These are phyloP conservation scores for Jaltomata sinuosa DNA, from an alignment of 257 asterid genomes.

Conservation along the genomic window DNA sequence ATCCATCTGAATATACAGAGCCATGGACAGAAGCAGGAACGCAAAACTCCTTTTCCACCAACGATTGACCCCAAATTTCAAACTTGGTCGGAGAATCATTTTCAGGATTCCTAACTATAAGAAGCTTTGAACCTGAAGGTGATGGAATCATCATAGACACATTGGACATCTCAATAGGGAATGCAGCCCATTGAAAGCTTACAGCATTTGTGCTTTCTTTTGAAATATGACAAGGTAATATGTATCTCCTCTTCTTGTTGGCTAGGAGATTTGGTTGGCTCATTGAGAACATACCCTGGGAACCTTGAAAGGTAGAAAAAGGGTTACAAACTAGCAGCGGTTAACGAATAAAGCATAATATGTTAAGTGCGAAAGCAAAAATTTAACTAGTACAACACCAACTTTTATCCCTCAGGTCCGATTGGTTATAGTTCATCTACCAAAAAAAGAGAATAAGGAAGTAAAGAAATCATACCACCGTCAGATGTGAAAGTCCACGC, in stretches of 20 bases:
- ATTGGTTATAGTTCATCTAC: not conserved
- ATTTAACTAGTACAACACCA: not conserved
- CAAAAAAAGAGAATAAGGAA: not conserved
- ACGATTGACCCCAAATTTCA: slow-evolving; percentile 81
- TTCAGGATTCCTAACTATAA: slow-evolving; percentile 67
- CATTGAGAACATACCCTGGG: slow-evolving; percentile 64
- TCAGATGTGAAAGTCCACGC: slow-evolving; percentile 79
- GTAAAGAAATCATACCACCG: slow-evolving; percentile 28
- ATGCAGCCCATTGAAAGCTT: slow-evolving; percentile 80
- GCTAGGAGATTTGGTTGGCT: slow-evolving; percentile 75
- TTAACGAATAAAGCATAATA: not conserved
- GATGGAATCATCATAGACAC: slow-evolving; percentile 74
- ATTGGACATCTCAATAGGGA: slow-evolving; percentile 71
- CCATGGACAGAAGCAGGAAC: slow-evolving; percentile 72
- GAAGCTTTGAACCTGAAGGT: slow-evolving; percentile 86
- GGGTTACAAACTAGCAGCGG: not conserved
- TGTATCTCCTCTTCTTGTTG: slow-evolving; percentile 64
- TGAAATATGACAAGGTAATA: slow-evolving; percentile 56
- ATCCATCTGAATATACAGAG: slow-evolving; percentile 79
- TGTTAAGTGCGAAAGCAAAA: not conserved
- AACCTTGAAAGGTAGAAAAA: slow-evolving; percentile 20
- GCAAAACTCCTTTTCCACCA: slow-evolving; percentile 58
- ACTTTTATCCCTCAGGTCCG: not conserved
- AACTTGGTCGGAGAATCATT: slow-evolving; percentile 79
- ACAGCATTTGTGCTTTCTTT: slow-evolving; percentile 30